A percentile compares a stretch with the other conserved stretches of the same genome.
These are phyloP conservation scores for Neofusicoccum cordaticola DNA, from an alignment of 2,329 filamentous ascomycete species.

Conservation along the genomic window DNA sequence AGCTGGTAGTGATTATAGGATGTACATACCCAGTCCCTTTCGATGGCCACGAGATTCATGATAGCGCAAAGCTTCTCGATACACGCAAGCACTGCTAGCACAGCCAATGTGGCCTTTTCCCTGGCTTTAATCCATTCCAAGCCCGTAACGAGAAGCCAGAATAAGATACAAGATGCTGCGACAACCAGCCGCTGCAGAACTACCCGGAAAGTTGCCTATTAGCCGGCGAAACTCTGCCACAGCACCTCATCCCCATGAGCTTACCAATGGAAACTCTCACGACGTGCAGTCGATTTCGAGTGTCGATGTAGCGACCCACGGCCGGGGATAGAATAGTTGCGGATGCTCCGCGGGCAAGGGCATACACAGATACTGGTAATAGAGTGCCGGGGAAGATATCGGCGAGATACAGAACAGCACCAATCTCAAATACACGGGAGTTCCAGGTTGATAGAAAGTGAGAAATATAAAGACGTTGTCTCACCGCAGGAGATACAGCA, in stretches of 20 bases:
- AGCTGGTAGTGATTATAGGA: too few species aligned
- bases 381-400: too few species aligned
- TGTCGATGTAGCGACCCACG: not conserved
- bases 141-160: not conserved
- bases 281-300: not conserved
- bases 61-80: not conserved
- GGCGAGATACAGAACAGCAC: too few species aligned
- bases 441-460: too few species aligned
- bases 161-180: not conserved
- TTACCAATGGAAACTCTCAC: constrained; percentile 19
- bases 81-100: not conserved
- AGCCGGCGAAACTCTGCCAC: too few species aligned
- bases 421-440: too few species aligned
- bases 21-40: not conserved
- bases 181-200: not conserved
- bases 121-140: not conserved
- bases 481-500: not conserved
- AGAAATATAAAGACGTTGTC: not conserved
- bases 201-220: not conserved
- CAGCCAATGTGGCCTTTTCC: not conserved
- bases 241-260: not conserved
- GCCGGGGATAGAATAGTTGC: not conserved
- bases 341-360: not conserved
- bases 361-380: too few species aligned
- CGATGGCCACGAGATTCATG: not conserved